Evolutionary conservation across 2,329 filamentous ascomycete genomes (phyloP), one percentile per base, ranked within the genome.

Genomic region (Penicillium sp.): DNA sequence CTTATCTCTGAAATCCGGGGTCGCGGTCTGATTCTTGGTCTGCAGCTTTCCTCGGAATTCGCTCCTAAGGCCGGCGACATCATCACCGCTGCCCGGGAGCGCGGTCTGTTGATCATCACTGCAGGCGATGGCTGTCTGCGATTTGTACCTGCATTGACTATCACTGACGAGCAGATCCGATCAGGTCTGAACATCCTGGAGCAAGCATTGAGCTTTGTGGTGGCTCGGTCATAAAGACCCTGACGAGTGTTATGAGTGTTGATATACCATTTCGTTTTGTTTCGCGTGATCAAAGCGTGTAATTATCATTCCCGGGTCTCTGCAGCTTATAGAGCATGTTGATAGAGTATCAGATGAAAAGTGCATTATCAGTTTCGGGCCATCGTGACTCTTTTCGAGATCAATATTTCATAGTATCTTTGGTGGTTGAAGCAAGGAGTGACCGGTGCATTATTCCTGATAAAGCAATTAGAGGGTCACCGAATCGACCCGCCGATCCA

Each of bases 91-190:
- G 88, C 89, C 12, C 74, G 92, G 44, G 87, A 96, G 70, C 75
- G 87, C 42, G 92, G 92, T 0, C 64, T 98, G 56, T 65, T 98
- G 42, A 73, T 98, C 42, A 95, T 98, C 57, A 95, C 88, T 1
- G 90, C 87, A 17, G 92, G 92, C 1, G 88, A 81, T 18, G 95
- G 96, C 60, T 95, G 89, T 6, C 67, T 98, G 51, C 75, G 92
- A 32, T 95, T 98, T 55, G 88, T 96, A 39, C 92, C 92, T 20
- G 84, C 86, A 44, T 68, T 98, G 57, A 80, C 81, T 4, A 84
- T 98, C 41, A 83, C 78, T 1, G 80, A 86, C 51, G 77, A 76
- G 16, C 85, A 95, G 73, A 92, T 96, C 49, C 72, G 80, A 50
- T 73, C 83, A 48, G 88, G 86, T 0, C 68, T 95, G 62, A 68